Base-by-base conservation (phyloP, 441 rosid species). In the Lepidium campestre region DNA sequence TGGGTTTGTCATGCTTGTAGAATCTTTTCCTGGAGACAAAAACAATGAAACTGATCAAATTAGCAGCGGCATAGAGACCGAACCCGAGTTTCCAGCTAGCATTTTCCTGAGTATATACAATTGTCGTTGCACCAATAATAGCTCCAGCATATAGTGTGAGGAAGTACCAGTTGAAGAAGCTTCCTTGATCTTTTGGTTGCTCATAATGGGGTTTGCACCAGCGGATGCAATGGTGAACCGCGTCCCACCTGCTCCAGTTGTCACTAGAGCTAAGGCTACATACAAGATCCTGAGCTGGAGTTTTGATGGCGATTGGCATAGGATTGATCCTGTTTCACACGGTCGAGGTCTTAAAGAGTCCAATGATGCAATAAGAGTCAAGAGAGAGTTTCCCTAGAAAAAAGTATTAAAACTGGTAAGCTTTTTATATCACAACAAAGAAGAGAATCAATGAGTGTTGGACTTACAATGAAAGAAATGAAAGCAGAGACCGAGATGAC, bases 131-230 rank as follows among this genome's bases (percentile, higher is more conserved):
- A 20, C 79, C 36, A 6, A 62, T 11, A 6, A 74, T 70, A 7
- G 32, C n/a, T 2, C 62, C 57, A 0, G 39, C 1, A 42, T 78
- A 75, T 13, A 71, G 2, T 0, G 74, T 48, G 62, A 83, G 67
- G 70, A 79, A 76, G 47, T 50, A 81, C 82, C 82, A 83, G 59
- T 81, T 83, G 72, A 87, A 87, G 78, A 79, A 87, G 40, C 54
- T 57, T 12, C 61, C 72, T 65, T 66, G 79, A 31, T 79, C 79
- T 20, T 79, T 63, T 1, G 68, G n/a, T n/a, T n/a, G n/a, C n/a
- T n/a, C n/a, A n/a, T n/a, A n/a, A n/a, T n/a, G n/a, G n/a, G n/a
- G n/a, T n/a, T n/a, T n/a, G n/a, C n/a, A n/a, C n/a, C n/a, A n/a
- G n/a, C n/a, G n/a, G n/a, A n/a, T n/a, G n/a, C n/a, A n/a, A n/a